Evolutionary conservation across 805 yeast species (phyloP).

Genomic region (Kodamaea hsintzibuensis): DNA sequence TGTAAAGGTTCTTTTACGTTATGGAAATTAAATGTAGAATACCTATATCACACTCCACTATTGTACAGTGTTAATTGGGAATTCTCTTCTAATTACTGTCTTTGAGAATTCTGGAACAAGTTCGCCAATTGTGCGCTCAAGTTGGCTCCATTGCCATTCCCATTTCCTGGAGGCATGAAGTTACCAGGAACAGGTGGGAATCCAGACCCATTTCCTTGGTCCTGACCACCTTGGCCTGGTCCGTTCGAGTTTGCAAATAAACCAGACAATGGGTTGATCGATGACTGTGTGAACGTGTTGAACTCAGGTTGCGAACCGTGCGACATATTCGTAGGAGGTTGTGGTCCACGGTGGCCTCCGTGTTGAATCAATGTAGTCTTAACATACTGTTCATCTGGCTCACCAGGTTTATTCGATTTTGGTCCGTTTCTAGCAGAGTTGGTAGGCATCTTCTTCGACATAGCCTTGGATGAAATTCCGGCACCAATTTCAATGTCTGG

Average conservation of each 20-base stretch:
- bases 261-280: constrained; percentile 50
- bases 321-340: constrained; percentile 20
- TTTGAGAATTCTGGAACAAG: constrained; percentile 30
- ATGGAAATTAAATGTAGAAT: not conserved
- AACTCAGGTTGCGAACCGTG: constrained; percentile 41
- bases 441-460: constrained; percentile 89
- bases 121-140: constrained; percentile 41
- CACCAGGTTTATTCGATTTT: constrained; percentile 68
- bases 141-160: constrained; percentile 25
- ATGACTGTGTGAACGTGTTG: constrained; percentile 32
- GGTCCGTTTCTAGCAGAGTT: constrained; percentile 86
- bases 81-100: constrained; percentile 3
- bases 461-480: constrained; percentile 90
- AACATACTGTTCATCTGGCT: constrained; percentile 45
- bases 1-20: no score
- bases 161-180: constrained; percentile 10
- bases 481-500: constrained; percentile 97
- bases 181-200: constrained; percentile 10
- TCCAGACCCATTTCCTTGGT: not conserved
- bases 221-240: constrained; percentile 7
- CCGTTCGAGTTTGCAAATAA: constrained; percentile 33
- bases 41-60: not conserved
- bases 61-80: not conserved
- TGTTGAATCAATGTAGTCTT: constrained; percentile 34
- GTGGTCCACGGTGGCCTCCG: constrained; percentile 6